These are phyloP conservation scores for Dictyostelium purpureum DNA, from an alignment of 78 protist species.

Conservation along the genomic window DNA sequence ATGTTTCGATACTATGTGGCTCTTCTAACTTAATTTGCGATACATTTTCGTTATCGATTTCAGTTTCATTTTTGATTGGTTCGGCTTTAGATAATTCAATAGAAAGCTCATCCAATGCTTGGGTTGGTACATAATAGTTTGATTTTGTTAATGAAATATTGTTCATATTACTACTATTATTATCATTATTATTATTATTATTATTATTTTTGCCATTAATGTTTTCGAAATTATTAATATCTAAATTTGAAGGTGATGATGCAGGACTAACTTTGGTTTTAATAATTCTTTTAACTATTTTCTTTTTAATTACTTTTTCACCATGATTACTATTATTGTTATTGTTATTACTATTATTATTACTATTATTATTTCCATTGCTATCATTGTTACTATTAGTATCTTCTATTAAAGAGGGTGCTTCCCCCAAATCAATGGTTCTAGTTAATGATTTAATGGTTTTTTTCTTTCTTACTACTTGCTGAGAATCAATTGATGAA, in stretches of 20 bases:
- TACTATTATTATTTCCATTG: background rate
- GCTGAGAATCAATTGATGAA: background rate
- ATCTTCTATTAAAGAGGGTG: constrained; percentile 2
- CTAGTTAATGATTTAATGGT: constrained; percentile 45
- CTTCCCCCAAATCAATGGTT: constrained; percentile 35
- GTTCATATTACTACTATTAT: background rate
- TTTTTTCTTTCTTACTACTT: constrained; percentile 19
- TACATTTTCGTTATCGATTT: constrained; percentile 4
- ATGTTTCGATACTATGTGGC: no score
- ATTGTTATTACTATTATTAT: background rate
- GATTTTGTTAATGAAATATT: background rate
- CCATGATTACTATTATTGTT: background rate
- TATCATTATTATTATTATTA: background rate
- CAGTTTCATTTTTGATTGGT: background rate
- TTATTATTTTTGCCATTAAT: background rate
- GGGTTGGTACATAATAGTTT: background rate
- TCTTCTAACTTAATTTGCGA: background rate
- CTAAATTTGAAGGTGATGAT: background rate
- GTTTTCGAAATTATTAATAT: background rate
- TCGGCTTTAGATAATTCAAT: background rate
- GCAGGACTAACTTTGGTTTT: background rate
- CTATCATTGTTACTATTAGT: background rate
- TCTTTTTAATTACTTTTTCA: constrained; percentile 43
- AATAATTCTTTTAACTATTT: constrained; percentile 8
- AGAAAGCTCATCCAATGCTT: no score